Evolutionary conservation across 148 eudicot genomes (phyloP).

Genomic region (Vaccinium macrocarpon): DNA sequence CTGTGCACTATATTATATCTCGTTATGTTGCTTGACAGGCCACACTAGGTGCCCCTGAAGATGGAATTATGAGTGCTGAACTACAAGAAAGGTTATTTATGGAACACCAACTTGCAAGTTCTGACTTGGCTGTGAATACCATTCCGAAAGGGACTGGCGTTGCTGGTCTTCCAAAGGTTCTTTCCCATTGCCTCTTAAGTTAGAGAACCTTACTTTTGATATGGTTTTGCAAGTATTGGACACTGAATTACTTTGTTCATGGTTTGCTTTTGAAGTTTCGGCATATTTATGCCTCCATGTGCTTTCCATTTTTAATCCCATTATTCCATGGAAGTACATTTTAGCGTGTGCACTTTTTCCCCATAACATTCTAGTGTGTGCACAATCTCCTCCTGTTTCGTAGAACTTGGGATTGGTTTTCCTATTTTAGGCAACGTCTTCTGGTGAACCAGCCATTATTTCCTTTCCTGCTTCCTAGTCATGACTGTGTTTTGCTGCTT

Average conservation of each 20-base stretch:
- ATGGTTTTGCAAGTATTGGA: not conserved
- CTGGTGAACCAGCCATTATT: not conserved
- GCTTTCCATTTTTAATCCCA: slow-evolving; percentile 5
- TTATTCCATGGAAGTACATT: not conserved
- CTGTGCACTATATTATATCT: not conserved
- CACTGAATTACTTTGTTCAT: not conserved
- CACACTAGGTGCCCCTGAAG: slow-evolving; percentile 52
- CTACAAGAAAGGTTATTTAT: slow-evolving; percentile 57
- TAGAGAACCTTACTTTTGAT: not conserved
- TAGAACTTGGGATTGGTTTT: not conserved
- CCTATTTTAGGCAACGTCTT: not conserved
- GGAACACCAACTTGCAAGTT: slow-evolving; percentile 27
- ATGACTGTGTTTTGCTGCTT: not conserved
- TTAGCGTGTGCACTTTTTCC: not conserved
- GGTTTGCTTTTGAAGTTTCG: not conserved
- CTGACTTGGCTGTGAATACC: slow-evolving; percentile 27
- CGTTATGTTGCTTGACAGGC: slow-evolving; percentile 47
- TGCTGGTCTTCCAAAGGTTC: slow-evolving; percentile 27
- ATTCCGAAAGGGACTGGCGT: slow-evolving; percentile 9
- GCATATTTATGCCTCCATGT: not conserved
- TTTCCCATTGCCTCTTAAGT: not conserved
- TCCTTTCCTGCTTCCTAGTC: not conserved
- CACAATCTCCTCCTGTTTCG: not conserved
- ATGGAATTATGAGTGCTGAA: slow-evolving; percentile 77
- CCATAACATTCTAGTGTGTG: not conserved